Evolutionary conservation across 2,329 filamentous ascomycete species (phyloP).

Genomic region (Nemania serpens): DNA sequence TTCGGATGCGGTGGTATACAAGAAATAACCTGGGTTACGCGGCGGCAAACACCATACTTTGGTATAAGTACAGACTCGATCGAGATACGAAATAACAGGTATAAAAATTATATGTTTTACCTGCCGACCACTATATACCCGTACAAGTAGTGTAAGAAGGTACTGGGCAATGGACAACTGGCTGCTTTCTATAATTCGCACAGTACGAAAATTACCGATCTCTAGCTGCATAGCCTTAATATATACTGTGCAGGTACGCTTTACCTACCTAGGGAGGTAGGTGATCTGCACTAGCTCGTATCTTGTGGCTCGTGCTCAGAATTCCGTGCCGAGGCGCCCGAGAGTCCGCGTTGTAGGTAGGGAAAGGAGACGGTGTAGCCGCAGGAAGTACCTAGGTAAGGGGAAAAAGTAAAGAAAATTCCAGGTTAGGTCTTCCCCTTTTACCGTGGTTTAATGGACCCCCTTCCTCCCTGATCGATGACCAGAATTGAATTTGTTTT

Average conservation of each 20-base stretch:
- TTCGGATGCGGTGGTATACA: too few relatives aligned
- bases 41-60: too few relatives aligned
- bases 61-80: too few relatives aligned
- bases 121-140: too few relatives aligned
- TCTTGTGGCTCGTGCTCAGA: conserved; percentile 16
- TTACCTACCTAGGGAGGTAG: background rate
- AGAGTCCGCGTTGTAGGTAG: conserved; percentile 25
- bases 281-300: background rate
- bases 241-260: background rate
- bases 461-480: conserved; percentile 18
- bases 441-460: conserved; percentile 13
- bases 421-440: conserved; percentile 18
- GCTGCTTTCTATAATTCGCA: background rate
- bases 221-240: too few relatives aligned
- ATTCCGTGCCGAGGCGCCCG: conserved; percentile 29
- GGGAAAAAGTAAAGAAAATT: conserved; percentile 19
- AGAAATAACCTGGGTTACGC: too few relatives aligned
- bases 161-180: too few relatives aligned
- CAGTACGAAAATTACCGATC: too few relatives aligned
- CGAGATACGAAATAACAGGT: too few relatives aligned
- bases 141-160: too few relatives aligned
- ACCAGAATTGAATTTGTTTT: conserved; percentile 17
- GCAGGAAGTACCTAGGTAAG: too few relatives aligned
- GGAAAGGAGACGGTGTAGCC: conserved; percentile 4
- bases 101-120: too few relatives aligned